phyloP scores from a whole-genome alignment of 768 basidiomycete species.

The Holtermanniella nyarrowii region DNA sequence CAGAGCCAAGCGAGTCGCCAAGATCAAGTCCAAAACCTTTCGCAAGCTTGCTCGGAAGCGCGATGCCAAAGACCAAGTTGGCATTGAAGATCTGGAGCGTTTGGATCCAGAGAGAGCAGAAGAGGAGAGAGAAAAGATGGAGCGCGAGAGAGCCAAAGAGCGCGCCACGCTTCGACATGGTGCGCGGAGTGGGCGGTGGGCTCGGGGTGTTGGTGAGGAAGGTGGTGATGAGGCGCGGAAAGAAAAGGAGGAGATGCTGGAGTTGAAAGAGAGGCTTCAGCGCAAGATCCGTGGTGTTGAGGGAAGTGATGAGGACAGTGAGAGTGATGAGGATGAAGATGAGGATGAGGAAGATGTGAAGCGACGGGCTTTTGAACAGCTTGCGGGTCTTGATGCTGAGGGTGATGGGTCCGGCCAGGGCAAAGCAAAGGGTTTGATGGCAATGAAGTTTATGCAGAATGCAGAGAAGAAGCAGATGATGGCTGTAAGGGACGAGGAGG shows the following conservation, averaged over 20 bases:
- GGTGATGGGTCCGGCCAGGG: constrained; percentile 36
- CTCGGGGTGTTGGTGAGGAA: constrained; percentile 30
- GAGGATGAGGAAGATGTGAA: constrained; percentile 51
- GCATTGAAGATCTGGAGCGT: constrained; percentile 44
- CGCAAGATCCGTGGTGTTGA: constrained; percentile 61
- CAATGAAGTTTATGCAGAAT: constrained; percentile 98
- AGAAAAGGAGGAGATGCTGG: constrained; percentile 77
- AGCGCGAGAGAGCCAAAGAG: constrained; percentile 72
- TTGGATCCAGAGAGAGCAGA: constrained; percentile 49
- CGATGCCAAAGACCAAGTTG: constrained; percentile 49
- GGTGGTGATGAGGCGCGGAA: constrained; percentile 50
- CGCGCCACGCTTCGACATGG: constrained; percentile 82
- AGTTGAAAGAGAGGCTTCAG: constrained; percentile 65
- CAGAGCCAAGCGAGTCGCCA: constrained; percentile 77
- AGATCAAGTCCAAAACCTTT: constrained; percentile 94
- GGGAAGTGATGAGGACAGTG: constrained; percentile 34
- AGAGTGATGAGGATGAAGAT: constrained; percentile 42
- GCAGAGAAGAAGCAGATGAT: constrained; percentile 61
- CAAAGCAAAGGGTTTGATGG: constrained; percentile 61
- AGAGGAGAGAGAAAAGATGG: constrained; percentile 54
- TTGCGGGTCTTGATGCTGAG: constrained; percentile 48
- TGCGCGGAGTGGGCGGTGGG: constrained; percentile 56
- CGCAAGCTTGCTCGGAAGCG: constrained; percentile 72
- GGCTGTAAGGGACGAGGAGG: constrained; percentile 53
- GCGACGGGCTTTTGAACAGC: constrained; percentile 64